phyloP scores from a whole-genome alignment of 495 filamentous ascomycete genomes.

The Clavariopsis aquatica region DNA sequence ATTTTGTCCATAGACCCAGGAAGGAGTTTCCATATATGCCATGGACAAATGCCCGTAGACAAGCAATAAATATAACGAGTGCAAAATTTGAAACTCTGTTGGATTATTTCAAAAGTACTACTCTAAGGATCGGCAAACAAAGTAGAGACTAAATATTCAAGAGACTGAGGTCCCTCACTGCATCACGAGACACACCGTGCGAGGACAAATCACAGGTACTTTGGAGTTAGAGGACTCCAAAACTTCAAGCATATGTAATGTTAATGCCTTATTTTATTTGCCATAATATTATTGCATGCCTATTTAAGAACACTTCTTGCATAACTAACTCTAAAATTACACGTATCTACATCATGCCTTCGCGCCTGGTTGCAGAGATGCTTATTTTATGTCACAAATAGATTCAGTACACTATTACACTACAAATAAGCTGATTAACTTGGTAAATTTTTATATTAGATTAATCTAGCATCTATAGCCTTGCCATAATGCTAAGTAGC shows the following conservation, averaged over 20 bases:
- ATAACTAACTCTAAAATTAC: neutral
- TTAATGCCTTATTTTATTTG: neutral
- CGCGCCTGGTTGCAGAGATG: neutral
- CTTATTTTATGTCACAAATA: neutral
- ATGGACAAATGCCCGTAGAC: too few relatives aligned
- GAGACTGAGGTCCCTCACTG: neutral
- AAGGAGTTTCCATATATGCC: too few relatives aligned
- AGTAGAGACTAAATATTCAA: too few relatives aligned
- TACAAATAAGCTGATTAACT: neutral
- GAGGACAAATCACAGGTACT: constrained; percentile 2
- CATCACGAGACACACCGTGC: constrained; percentile 1
- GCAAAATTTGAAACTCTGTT: too few relatives aligned
- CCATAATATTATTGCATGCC: neutral
- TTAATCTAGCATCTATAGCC: neutral
- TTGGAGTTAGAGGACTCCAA: constrained; percentile 2
- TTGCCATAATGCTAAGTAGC: neutral
- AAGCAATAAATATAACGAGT: too few relatives aligned
- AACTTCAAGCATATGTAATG: neutral
- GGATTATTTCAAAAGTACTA: too few relatives aligned
- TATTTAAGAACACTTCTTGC: constrained; percentile 1
- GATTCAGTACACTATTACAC: neutral
- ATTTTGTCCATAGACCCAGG: too few relatives aligned
- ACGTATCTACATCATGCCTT: neutral
- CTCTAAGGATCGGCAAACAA: too few relatives aligned
- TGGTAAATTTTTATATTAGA: neutral